phyloP scores from a whole-genome alignment of 805 yeast genomes.

The Alloascoidea africana region DNA sequence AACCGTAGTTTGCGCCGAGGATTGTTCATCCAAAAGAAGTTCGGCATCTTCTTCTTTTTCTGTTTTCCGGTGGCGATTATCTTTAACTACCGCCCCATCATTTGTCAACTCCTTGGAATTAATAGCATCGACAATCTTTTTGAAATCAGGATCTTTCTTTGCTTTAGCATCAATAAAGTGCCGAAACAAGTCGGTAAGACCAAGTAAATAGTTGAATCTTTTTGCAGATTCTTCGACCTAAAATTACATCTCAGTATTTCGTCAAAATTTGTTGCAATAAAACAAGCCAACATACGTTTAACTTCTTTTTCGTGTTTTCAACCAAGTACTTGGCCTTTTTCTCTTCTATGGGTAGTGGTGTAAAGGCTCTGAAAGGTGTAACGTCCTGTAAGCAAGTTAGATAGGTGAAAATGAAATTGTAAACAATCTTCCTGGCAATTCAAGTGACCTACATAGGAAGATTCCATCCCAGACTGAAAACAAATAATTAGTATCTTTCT shows the following conservation, averaged over 20 bases:
- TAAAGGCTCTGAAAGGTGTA: slow-evolving; percentile 2
- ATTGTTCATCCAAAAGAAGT: slow-evolving; percentile 56
- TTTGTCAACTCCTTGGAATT: slow-evolving; percentile 12
- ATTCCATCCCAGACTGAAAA: not conserved
- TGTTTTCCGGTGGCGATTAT: slow-evolving; percentile 61
- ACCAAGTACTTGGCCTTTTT: slow-evolving; percentile 1
- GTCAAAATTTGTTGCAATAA: not conserved
- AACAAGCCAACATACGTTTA: slow-evolving; percentile 8
- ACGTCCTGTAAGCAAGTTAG: slow-evolving; percentile 4
- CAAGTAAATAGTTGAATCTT: slow-evolving; percentile 67
- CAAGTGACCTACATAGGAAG: not conserved
- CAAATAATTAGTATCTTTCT: too few relatives aligned
- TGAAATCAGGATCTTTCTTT: slow-evolving; percentile 56
- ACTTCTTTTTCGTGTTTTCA: slow-evolving; percentile 10
- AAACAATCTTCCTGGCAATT: too few relatives aligned
- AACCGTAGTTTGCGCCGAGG: slow-evolving; percentile 38
- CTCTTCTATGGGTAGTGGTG: slow-evolving; percentile 3
- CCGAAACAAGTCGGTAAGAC: slow-evolving; percentile 74
- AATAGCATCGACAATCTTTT: slow-evolving; percentile 16
- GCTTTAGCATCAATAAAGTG: slow-evolving; percentile 78
- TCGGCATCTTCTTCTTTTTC: slow-evolving; percentile 96
- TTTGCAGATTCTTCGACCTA: slow-evolving; percentile 50
- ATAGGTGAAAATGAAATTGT: too few relatives aligned
- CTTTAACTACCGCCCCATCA: slow-evolving; percentile 11
- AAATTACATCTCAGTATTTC: not conserved